Conservation (phyloP, 257 asterid genomes). For the Salvia splendens region DNA sequence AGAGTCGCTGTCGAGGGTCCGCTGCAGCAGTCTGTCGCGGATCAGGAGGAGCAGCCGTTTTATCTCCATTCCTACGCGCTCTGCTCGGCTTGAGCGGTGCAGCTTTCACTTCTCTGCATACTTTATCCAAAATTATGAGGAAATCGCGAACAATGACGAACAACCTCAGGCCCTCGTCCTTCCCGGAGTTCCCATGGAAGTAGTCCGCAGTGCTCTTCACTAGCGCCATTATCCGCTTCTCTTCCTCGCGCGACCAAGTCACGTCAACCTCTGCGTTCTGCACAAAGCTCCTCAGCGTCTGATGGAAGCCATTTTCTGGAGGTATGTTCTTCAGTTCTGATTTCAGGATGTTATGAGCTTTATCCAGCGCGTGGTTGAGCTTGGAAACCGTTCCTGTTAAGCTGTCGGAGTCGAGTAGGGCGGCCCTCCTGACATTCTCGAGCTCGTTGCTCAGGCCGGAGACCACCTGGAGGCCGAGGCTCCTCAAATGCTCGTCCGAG, state of each 20-base stretch:
- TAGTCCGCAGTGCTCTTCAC: conserved; percentile 85
- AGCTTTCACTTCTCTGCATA: conserved; percentile 69
- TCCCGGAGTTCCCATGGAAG: conserved; percentile 81
- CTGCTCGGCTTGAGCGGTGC: conserved; percentile 41
- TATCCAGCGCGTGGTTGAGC: conserved; percentile 54
- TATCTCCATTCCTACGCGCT: conserved; percentile 41
- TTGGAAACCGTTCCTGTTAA: conserved; percentile 58
- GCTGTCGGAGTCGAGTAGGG: conserved; percentile 60
- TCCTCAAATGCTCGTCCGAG: conserved; percentile 55
- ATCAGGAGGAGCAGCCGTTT: conserved; percentile 23
- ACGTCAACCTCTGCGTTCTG: conserved; percentile 71
- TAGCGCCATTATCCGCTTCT: conserved; percentile 75
- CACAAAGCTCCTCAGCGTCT: conserved; percentile 53
- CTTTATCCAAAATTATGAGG: conserved; percentile 68
- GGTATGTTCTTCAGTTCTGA: conserved; percentile 55
- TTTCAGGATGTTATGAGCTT: conserved; percentile 57
- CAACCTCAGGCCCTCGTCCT: conserved; percentile 85
- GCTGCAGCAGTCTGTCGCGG: conserved; percentile 19
- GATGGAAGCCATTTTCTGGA: conserved; percentile 64
- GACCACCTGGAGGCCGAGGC: conserved; percentile 67
- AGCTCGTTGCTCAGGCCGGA: conserved; percentile 72
- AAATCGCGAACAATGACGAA: conserved; percentile 77
- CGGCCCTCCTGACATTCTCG: conserved; percentile 74
- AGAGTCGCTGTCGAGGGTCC: conserved; percentile 57
- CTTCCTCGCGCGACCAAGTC: conserved; percentile 68